Base-by-base conservation (phyloP, 1,284 basidiomycete species). In the Apiotrichum sp. region DNA sequence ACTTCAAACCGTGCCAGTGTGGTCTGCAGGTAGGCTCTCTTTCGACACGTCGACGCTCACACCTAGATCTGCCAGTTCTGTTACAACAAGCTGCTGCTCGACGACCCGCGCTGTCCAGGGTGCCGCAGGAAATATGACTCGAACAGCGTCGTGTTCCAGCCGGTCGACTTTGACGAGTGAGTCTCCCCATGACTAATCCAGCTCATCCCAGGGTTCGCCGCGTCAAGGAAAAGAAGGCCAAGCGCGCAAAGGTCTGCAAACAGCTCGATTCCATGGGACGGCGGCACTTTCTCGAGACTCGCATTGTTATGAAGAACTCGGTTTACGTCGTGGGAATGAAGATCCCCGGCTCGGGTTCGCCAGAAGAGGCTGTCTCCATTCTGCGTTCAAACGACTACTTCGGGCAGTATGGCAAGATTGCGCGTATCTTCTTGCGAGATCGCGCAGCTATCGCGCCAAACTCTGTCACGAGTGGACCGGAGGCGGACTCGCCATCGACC, bases 1-100 rank as follows among this genome's bases (percentile, higher is more conserved):
- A 97, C 81, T 99, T 99, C 81, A 96, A 95, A 80, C 96, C 96
- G 16, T 99, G 96, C 77, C 86, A 93, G 54, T 99, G 96, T 78
- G 96, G 96, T 64, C 96, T 98, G 79, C 93, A 97, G 82, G 93
- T 89, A 73, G 68, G 79, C 69, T 38, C 36, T 8, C 6, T 41
- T 41, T 14, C n/a, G 10, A n/a, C 35, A n/a, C 4, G 29, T 9
- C 5, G 7, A 31, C 42, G 31, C 22, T 29, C 34, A 36, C 53
- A 13, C 48, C 10, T 65, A 98, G 93, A 93, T 99, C 67, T 99
- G 96, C 76, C 89, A 93, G 59, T 99, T 99, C 79, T 99, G 96
- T 77, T 98, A 93, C 91, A 98, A 78, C 93, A 98, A 78, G 95
- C 97, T 83, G 88, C 90, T 80, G 84, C 92, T 79, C 89, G 96